These are phyloP conservation scores for Chlorella ohadii DNA, from an alignment of 139 green algal genomes.

Conservation along the genomic window DNA sequence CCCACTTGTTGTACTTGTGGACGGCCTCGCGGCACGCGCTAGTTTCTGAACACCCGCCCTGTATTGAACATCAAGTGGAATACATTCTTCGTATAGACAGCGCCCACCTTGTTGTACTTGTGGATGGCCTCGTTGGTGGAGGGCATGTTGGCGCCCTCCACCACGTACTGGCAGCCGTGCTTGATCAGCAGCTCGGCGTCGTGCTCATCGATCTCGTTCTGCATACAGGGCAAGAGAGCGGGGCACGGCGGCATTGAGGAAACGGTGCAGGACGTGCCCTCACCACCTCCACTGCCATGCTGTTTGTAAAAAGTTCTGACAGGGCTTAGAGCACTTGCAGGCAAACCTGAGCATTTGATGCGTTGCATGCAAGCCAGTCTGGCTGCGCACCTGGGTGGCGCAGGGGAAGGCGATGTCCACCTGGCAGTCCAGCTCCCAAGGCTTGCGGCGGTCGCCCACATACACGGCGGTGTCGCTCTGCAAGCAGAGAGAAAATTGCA, in stretches of 20 bases:
- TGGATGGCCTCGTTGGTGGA: constrained; percentile 69
- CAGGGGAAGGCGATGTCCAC: constrained; percentile 85
- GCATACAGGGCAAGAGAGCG: not conserved
- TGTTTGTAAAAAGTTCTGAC: no score
- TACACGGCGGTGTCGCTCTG: constrained; percentile 51
- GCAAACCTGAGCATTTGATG: no score
- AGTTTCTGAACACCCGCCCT: no score
- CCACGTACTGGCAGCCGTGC: constrained; percentile 68
- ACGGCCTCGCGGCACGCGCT: no score
- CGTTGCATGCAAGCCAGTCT: constrained; percentile 15
- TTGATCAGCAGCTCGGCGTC: constrained; percentile 71
- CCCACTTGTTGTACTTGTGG: no score
- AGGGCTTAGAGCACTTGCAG: no score
- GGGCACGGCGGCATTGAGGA: no score
- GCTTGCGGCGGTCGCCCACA: constrained; percentile 56
- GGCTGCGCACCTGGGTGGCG: constrained; percentile 82
- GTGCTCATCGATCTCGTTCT: constrained; percentile 63
- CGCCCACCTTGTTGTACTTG: constrained; percentile 55
- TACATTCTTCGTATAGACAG: no score
- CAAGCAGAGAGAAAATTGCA: no score
- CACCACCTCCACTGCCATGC: no score
- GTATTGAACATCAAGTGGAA: no score
- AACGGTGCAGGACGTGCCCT: no score
- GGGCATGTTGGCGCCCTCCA: constrained; percentile 92
- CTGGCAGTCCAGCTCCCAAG: constrained; percentile 64